Base-by-base conservation (phyloP, 768 basidiomycete species). In the Lenzites betulinus region DNA sequence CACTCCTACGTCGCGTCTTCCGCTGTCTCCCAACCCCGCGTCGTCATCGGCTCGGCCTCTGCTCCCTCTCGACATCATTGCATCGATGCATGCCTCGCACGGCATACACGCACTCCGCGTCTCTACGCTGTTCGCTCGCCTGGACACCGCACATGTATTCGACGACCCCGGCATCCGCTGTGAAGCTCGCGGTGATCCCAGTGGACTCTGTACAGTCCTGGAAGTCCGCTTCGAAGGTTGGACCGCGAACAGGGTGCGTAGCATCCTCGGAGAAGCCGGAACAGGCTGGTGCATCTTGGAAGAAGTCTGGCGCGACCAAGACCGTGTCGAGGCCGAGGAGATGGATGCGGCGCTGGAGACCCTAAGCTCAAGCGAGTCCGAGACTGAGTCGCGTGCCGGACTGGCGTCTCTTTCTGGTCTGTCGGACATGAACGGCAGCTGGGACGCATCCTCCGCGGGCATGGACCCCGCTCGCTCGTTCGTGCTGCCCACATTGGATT, bases 271-370 rank as follows among this genome's bases (percentile, higher is more conserved):
- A 13, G 85, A 89, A 69, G 84, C 83, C 30, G 83, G 86, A 18
- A 82, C 78, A 8, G 88, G 86, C 0, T 93, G 92, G 91, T 93
- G 90, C 73, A 77, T 80, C 0, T 71, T 93, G 18, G 84, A 90
- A 68, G 90, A 92, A 66, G 71, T 73, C 1, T 60, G 64, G 58
- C 64, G 59, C 38, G 64, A 66, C 50, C 54, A 67, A n/a, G 67
- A 63, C 18, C 33, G 23, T 2, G 43, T 36, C 4, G 70, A 73
- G 22, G 49, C 65, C 2, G 64, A 67, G 42, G 60, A 63, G 7
- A 57, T 73, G 38, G 72, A 71, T 61, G 71, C 71, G 0, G 74
- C 67, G 33, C 58, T 71, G 9, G 67, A 72, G 0, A 64, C 72
- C 28, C 64, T 71, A 30, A 76, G 74, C 55, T 51, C 53, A 11